Conservation (phyloP, 345 rosid species). For the Eucalyptus cloeziana region DNA sequence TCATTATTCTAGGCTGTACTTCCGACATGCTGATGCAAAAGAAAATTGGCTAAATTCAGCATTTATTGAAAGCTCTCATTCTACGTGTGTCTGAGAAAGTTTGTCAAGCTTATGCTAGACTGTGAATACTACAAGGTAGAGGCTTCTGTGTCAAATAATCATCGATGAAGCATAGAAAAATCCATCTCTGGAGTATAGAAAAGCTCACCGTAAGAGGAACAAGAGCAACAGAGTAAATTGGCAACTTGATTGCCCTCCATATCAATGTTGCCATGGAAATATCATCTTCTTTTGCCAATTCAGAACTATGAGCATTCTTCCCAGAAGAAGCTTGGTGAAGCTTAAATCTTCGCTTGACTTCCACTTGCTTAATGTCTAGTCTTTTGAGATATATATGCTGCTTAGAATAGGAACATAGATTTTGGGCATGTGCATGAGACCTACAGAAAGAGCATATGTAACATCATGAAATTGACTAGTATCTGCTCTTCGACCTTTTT, state of each 20-base stretch:
- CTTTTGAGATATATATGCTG: not conserved
- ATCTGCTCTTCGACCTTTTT: not conserved
- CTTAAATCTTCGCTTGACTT: not conserved
- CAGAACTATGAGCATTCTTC: not conserved
- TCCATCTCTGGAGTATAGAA: not conserved
- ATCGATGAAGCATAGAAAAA: not conserved
- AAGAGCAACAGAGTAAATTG: slow-evolving; percentile 77
- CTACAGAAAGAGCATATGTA: not conserved
- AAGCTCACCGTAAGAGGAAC: slow-evolving; percentile 75
- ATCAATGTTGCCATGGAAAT: slow-evolving; percentile 43
- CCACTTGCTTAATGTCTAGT: not conserved
- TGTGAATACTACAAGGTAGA: not conserved
- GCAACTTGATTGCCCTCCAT: slow-evolving; percentile 90
- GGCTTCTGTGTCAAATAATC: not conserved
- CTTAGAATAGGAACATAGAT: not conserved
- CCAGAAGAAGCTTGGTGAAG: not conserved
- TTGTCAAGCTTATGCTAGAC: not conserved
- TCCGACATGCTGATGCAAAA: rapidly evolving
- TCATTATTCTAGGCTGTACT: not conserved
- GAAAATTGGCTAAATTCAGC: not conserved
- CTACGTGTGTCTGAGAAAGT: not conserved
- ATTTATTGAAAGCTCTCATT: not conserved
- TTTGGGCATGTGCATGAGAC: not conserved
- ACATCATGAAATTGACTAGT: not conserved
- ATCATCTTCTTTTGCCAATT: slow-evolving; percentile 19